Percentiles rank a stretch among this genome's conserved stretches.
Conservation (phyloP, 495 filamentous ascomycete species). For the Evernia prunastri region DNA sequence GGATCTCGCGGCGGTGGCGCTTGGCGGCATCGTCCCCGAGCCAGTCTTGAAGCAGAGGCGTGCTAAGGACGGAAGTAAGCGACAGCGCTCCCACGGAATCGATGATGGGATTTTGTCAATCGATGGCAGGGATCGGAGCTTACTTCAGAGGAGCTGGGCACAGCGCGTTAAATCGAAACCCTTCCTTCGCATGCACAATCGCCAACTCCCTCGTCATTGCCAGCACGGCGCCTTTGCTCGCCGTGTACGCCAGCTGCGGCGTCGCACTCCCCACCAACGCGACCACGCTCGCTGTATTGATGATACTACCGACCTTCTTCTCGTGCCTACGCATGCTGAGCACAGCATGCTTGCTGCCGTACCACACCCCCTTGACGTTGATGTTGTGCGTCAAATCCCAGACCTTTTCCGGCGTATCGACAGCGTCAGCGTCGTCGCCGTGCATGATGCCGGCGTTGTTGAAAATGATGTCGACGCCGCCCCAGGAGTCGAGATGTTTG, state of each 20-base stretch:
- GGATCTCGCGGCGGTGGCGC: slow-evolving; percentile 78
- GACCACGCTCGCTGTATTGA: slow-evolving; percentile 93
- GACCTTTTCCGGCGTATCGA: slow-evolving; percentile 78
- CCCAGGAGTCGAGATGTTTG: slow-evolving; percentile 71
- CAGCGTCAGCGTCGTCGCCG: slow-evolving; percentile 73
- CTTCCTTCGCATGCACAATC: slow-evolving; percentile 80
- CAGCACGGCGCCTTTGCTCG: slow-evolving; percentile 88
- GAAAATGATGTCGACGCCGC: slow-evolving; percentile 92
- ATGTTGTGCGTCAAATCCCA: slow-evolving; percentile 93
- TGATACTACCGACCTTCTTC: slow-evolving; percentile 74
- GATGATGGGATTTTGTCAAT: too few species aligned
- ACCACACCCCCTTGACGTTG: slow-evolving; percentile 99
- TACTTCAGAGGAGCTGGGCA: slow-evolving; percentile 90
- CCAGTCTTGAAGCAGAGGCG: slow-evolving; percentile 86
- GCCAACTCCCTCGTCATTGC: slow-evolving; percentile 77
- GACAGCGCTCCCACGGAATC: too few species aligned
- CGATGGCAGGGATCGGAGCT: neutral
- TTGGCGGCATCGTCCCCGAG: slow-evolving; percentile 84
- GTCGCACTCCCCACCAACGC: slow-evolving; percentile 90
- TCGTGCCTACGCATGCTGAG: slow-evolving; percentile 69
- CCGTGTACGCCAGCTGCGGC: slow-evolving; percentile 91
- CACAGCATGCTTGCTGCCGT: slow-evolving; percentile 87
- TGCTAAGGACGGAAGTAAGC: slow-evolving; percentile 33
- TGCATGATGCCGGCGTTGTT: slow-evolving; percentile 99
- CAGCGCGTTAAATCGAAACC: slow-evolving; percentile 79